A percentile compares a stretch with the other conserved stretches of the same genome.
phyloP scores from a whole-genome alignment of 1,284 basidiomycete genomes.

The Ceratobasidium sp. region DNA sequence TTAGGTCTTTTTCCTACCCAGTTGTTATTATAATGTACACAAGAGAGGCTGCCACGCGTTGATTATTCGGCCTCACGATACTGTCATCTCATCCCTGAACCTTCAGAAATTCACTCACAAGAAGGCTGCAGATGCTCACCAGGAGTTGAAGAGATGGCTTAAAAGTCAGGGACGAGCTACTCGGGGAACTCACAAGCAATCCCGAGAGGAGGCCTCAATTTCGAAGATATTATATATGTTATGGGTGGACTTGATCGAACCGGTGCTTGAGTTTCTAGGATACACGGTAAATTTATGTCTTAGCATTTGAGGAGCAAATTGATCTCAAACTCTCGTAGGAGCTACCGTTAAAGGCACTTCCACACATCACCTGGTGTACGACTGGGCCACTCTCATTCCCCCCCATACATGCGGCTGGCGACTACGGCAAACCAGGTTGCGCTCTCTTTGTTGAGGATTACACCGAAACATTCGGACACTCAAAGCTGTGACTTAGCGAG shows the following conservation, averaged over 20 bases:
- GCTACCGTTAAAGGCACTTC: conserved; percentile 14
- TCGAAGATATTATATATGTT: conserved; percentile 12
- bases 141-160: background rate
- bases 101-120: background rate
- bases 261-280: conserved; percentile 28
- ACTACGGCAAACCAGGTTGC: conserved; percentile 7
- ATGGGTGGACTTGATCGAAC: conserved; percentile 43
- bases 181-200: background rate
- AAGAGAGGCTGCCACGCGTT: background rate
- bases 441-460: too few relatives aligned
- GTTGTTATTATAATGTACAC: background rate
- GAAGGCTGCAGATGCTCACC: background rate
- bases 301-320: background rate
- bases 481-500: too few relatives aligned
- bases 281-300: conserved; percentile 1
- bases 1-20: too few relatives aligned
- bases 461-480: too few relatives aligned
- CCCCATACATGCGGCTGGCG: conserved; percentile 57
- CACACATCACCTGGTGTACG: conserved; percentile 56
- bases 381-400: conserved; percentile 56
- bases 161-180: background rate
- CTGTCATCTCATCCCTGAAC: background rate
- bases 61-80: background rate
- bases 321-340: background rate
- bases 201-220: background rate